Percentiles rank a stretch among this genome's conserved stretches.
phyloP scores from a whole-genome alignment of 106 monocot genomes.

The Acorus calamus region DNA sequence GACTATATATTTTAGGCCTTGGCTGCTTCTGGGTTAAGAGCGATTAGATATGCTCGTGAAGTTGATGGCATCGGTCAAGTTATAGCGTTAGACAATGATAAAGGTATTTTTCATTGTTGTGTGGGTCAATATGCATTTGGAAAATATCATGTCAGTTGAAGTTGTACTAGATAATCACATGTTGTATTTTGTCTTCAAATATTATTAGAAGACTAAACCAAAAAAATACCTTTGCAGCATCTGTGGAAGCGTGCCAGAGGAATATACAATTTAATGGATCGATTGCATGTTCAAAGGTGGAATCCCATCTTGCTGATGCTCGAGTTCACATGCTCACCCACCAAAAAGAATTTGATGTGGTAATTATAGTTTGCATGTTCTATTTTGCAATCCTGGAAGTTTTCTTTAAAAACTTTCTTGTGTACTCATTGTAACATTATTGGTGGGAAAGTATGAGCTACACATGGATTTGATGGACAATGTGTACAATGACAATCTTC shows the following conservation, averaged over 20 bases:
- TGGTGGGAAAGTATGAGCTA: too few relatives aligned
- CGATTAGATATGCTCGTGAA: constrained; percentile 83
- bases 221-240: constrained; percentile 19
- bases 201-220: too few relatives aligned
- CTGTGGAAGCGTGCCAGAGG: constrained; percentile 38
- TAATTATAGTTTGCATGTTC: constrained; percentile 18
- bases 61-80: constrained; percentile 67
- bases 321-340: constrained; percentile 85
- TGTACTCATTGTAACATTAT: too few relatives aligned
- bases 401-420: too few relatives aligned
- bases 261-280: constrained; percentile 64
- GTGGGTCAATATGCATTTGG: too few relatives aligned
- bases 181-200: too few relatives aligned
- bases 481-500: too few relatives aligned
- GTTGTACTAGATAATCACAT: too few relatives aligned
- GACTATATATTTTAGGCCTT: constrained; percentile 39
- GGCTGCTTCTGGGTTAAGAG: constrained; percentile 91
- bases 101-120: constrained; percentile 31
- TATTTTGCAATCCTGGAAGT: neutral
- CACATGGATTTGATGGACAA: too few relatives aligned
- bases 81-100: constrained; percentile 82
- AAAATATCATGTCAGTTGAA: too few relatives aligned
- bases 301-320: constrained; percentile 78
- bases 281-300: constrained; percentile 45
- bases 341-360: constrained; percentile 90